A percentile compares a stretch with the other conserved stretches of the same genome.
These are phyloP conservation scores for Musa itinerans DNA, from an alignment of 176 grass and related monocot genomes.

Conservation along the genomic window DNA sequence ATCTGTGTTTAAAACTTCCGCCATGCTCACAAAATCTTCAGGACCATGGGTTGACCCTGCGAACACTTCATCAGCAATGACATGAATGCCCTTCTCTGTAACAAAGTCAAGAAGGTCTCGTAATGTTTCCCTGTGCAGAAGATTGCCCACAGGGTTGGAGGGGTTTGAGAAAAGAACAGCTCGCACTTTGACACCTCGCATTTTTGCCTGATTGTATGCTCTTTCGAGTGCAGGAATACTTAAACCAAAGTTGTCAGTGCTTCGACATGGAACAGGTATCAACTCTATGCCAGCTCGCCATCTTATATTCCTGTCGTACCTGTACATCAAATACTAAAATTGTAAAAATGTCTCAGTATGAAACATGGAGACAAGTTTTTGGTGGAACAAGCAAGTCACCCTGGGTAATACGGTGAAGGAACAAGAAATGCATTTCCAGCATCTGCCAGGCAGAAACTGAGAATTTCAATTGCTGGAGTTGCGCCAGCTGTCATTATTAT, in stretches of 20 bases:
- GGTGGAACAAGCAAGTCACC: conserved; percentile 26
- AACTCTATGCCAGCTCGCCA: conserved; percentile 80
- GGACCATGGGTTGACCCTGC: conserved; percentile 66
- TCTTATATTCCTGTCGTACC: conserved; percentile 89
- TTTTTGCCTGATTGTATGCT: conserved; percentile 84
- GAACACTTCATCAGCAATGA: conserved; percentile 92
- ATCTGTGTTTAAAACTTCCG: conserved; percentile 53
- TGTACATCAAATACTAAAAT: conserved; percentile 16
- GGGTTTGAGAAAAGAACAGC: conserved; percentile 88
- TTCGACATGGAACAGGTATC: conserved; percentile 89
- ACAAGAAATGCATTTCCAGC: conserved; percentile 22
- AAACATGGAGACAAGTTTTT: neutral
- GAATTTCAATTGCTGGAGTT: conserved; percentile 17
- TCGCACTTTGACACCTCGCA: conserved; percentile 68
- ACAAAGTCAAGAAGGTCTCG: conserved; percentile 57
- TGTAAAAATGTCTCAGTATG: neutral
- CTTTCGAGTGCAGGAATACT: conserved; percentile 64
- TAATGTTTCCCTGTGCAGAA: conserved; percentile 60
- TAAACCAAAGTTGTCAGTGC: conserved; percentile 79
- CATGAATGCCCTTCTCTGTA: conserved; percentile 87
- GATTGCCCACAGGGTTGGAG: conserved; percentile 81
- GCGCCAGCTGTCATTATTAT: conserved; percentile 7
- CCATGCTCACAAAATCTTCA: conserved; percentile 60
- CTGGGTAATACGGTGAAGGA: conserved; percentile 82
- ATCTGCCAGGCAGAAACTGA: conserved; percentile 11